A percentile compares a stretch with the other conserved stretches of the same genome.
Evolutionary conservation across 768 basidiomycete species (phyloP).

Genomic region (Suillus subalutaceus): DNA sequence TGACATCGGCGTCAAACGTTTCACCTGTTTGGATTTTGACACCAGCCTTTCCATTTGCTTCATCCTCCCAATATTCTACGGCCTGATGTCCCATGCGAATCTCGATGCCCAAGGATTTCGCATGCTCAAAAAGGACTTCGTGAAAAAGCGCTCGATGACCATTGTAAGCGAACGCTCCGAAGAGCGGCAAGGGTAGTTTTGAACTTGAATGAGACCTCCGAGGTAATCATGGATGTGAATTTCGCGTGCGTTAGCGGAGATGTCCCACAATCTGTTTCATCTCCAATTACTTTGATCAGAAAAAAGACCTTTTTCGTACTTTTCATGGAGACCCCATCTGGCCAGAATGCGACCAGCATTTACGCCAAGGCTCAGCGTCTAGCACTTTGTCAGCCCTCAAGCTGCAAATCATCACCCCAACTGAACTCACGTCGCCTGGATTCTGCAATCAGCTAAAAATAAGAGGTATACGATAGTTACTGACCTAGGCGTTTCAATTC

Average conservation of each 20-base stretch:
- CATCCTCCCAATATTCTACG: slow-evolving; percentile 22
- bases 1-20: slow-evolving; percentile 22
- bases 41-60: slow-evolving; percentile 14
- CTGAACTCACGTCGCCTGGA: slow-evolving; percentile 20
- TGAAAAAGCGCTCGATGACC: slow-evolving; percentile 33
- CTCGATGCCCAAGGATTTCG: slow-evolving; percentile 22
- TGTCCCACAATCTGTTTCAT: slow-evolving; percentile 21
- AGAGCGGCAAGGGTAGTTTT: slow-evolving; percentile 19
- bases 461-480: slow-evolving; percentile 7
- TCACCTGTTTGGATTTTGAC: slow-evolving; percentile 20
- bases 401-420: not conserved
- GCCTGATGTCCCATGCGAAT: slow-evolving; percentile 22
- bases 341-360: slow-evolving; percentile 27
- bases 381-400: slow-evolving; percentile 10
- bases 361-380: slow-evolving; percentile 22
- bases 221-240: slow-evolving; percentile 24
- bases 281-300: slow-evolving; percentile 17
- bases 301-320: slow-evolving; percentile 15
- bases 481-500: slow-evolving; percentile 19
- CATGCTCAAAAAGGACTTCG: slow-evolving; percentile 22
- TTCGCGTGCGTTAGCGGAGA: slow-evolving; percentile 19
- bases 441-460: slow-evolving; percentile 12
- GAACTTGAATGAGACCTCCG: slow-evolving; percentile 23
- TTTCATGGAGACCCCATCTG: slow-evolving; percentile 26
- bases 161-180: slow-evolving; percentile 26